Conservation (phyloP, 768 basidiomycete genomes). For the Tricholoma bakamatsutake region DNA sequence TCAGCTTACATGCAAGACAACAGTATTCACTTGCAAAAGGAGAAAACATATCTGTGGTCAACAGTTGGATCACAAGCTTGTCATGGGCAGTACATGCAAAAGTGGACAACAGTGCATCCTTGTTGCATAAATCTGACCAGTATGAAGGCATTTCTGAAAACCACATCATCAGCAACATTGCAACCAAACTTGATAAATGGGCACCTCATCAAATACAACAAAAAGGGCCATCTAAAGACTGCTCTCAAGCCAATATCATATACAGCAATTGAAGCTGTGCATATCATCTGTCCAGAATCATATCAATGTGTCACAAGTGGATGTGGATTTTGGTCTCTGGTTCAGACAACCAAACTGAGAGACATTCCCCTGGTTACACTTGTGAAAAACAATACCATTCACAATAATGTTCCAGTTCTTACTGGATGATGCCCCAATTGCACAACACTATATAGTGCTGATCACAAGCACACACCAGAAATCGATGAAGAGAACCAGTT, state of each 20-base stretch:
- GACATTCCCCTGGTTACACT: no score
- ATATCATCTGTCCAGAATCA: neutral
- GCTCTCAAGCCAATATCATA: neutral
- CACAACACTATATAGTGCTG: neutral
- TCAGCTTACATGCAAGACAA: slow-evolving; percentile 2
- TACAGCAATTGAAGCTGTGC: neutral
- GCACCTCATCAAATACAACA: slow-evolving; percentile 6
- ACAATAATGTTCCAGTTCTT: neutral
- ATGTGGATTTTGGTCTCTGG: no score
- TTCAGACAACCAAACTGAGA: no score
- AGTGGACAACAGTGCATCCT: neutral
- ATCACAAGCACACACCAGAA: neutral
- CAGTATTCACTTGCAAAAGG: neutral
- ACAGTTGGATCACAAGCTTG: neutral
- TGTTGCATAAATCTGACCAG: neutral
- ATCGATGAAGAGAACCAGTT: no score
- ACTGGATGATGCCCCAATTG: neutral
- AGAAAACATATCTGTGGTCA: neutral
- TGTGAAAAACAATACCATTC: neutral
- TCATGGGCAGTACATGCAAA: neutral
- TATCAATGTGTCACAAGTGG: neutral
- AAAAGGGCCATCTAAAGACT: neutral
- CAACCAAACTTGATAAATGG: slow-evolving; percentile 5
- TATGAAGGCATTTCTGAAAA: neutral
- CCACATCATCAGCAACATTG: neutral